Percentiles rank a stretch among this genome's conserved stretches.
Conservation (phyloP, 805 yeast genomes). For the Starmerella bombicola region DNA sequence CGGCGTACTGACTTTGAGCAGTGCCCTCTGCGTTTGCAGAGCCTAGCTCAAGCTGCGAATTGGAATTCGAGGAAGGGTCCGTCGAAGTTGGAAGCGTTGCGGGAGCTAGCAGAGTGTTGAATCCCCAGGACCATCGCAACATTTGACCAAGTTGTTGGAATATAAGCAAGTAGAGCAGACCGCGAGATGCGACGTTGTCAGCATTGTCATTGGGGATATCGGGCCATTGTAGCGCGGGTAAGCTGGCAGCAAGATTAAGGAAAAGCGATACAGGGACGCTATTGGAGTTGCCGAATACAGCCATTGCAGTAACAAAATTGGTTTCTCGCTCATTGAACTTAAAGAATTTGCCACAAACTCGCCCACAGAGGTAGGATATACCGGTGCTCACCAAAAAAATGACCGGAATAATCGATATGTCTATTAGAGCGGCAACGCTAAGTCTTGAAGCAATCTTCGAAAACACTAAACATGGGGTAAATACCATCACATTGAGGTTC, state of each 20-base stretch:
- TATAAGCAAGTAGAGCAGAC: conserved; percentile 45
- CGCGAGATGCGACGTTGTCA: conserved; percentile 51
- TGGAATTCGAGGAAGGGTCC: neutral
- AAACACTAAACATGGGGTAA: conserved; percentile 92
- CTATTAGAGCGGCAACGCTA: conserved; percentile 63
- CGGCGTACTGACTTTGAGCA: neutral
- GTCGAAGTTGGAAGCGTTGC: conserved; percentile 1
- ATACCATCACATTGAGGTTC: conserved; percentile 71
- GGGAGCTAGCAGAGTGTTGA: conserved; percentile 43
- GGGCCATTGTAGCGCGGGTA: conserved; percentile 49
- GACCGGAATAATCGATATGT: conserved; percentile 72
- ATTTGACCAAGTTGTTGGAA: conserved; percentile 59
- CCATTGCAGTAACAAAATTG: conserved; percentile 92
- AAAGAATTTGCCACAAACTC: conserved; percentile 40
- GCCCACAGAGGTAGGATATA: conserved; percentile 56
- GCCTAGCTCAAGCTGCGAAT: neutral
- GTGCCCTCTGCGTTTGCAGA: neutral
- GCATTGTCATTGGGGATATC: conserved; percentile 40
- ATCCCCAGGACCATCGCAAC: conserved; percentile 64
- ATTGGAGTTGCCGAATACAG: conserved; percentile 91
- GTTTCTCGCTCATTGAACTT: conserved; percentile 59
- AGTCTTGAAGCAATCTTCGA: conserved; percentile 58
- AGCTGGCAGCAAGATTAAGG: conserved; percentile 50
- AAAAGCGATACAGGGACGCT: conserved; percentile 85
- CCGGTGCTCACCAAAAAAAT: conserved; percentile 73